A percentile compares a stretch with the other conserved stretches of the same genome.
Evolutionary conservation across 768 basidiomycete genomes (phyloP).

Genomic region (Agaricus blazei): DNA sequence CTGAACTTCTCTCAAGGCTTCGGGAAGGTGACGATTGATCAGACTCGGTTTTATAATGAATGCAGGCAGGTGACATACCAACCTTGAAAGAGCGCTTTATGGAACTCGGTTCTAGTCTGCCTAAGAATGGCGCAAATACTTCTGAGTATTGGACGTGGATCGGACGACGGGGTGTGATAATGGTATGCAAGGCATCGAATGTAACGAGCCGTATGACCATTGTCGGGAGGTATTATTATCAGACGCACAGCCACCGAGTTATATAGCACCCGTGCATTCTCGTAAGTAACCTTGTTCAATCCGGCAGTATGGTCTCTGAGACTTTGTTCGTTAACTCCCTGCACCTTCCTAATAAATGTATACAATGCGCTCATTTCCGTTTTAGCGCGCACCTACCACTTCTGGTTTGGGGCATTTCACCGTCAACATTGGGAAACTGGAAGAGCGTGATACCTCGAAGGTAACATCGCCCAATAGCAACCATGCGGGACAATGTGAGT

Average conservation of each 20-base stretch:
- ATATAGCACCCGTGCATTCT: not conserved
- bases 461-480: not conserved
- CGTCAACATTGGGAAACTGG: too few species aligned
- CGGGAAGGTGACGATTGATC: not conserved
- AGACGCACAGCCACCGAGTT: not conserved
- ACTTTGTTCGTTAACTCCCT: too few species aligned
- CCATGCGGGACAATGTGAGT: constrained; percentile 46
- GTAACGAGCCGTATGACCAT: constrained; percentile 55
- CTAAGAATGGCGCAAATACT: constrained; percentile 63
- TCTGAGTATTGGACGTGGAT: constrained; percentile 63
- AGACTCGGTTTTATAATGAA: not conserved
- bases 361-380: too few species aligned
- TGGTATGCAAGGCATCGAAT: constrained; percentile 79
- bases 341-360: too few species aligned
- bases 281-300: not conserved
- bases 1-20: constrained; percentile 45
- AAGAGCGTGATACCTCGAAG: too few species aligned
- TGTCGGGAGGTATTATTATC: not conserved
- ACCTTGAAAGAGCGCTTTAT: constrained; percentile 57
- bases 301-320: too few species aligned
- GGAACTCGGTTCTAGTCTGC: constrained; percentile 45
- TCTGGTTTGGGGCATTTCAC: too few species aligned
- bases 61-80: constrained; percentile 29
- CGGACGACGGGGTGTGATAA: constrained; percentile 63
- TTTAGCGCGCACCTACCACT: too few species aligned